phyloP scores from a whole-genome alignment of 2,329 filamentous ascomycete genomes.

The Hymenoscyphus albidus region DNA sequence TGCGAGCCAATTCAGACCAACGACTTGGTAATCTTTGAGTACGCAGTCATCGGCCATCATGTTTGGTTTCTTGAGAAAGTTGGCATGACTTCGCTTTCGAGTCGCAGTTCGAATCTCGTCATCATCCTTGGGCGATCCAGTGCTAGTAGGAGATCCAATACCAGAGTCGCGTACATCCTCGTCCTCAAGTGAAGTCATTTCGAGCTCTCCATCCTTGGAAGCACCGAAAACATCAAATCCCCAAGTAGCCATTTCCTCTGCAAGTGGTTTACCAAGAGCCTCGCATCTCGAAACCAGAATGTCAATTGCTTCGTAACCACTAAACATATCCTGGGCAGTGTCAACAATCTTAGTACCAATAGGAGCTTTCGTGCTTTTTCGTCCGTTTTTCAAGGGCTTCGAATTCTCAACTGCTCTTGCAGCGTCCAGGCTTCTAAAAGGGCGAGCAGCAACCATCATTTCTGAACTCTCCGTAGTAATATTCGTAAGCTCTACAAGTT shows the following conservation, averaged over 20 bases:
- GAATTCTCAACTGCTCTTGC: conserved; percentile 60
- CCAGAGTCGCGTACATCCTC: conserved; percentile 56
- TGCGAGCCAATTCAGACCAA: conserved; percentile 91
- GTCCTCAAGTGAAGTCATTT: conserved; percentile 47
- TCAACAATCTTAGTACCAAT: conserved; percentile 66
- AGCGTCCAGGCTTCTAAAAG: conserved; percentile 64
- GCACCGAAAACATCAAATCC: conserved; percentile 61
- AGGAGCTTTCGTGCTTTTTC: conserved; percentile 44
- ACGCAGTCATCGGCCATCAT: conserved; percentile 72
- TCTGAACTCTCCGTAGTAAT: conserved; percentile 67
- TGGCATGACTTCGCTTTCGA: conserved; percentile 25
- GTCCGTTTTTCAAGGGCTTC: conserved; percentile 46
- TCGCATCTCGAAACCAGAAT: conserved; percentile 75
- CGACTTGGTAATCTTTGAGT: conserved; percentile 91
- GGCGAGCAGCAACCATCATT: conserved; percentile 67
- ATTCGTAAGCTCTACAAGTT: conserved; percentile 78
- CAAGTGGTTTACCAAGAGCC: conserved; percentile 62
- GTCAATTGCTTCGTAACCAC: conserved; percentile 79
- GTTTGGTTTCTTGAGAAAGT: conserved; percentile 54
- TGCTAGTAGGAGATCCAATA: conserved; percentile 57
- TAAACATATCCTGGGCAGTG: conserved; percentile 67
- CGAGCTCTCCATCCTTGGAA: conserved; percentile 55
- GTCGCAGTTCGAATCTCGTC: conserved; percentile 40
- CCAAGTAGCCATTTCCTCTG: conserved; percentile 63
- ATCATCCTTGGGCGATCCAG: conserved; percentile 33